Percentiles rank a stretch among this genome's conserved stretches.
These are phyloP conservation scores for Aspergillus costaricaensis DNA, from an alignment of 2,329 filamentous ascomycete species.

Conservation along the genomic window DNA sequence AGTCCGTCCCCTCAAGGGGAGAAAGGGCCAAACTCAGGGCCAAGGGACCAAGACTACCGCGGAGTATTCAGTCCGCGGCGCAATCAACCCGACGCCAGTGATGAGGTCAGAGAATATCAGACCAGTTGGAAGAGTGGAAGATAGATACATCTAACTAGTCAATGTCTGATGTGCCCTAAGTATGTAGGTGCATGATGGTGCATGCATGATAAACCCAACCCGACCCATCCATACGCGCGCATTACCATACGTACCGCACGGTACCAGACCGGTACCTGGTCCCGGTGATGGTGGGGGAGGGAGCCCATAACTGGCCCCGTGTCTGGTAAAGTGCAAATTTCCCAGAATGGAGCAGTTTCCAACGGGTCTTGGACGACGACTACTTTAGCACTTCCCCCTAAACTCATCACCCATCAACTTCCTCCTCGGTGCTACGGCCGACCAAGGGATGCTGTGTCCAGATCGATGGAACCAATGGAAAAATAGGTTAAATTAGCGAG, in stretches of 20 bases:
- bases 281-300: background rate
- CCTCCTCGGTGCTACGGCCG: conserved; percentile 7
- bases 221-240: background rate
- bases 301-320: background rate
- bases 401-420: background rate
- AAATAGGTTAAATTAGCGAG: conserved; percentile 1
- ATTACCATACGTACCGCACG: background rate
- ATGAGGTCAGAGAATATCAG: conserved; percentile 5
- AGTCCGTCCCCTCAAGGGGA: too few relatives aligned
- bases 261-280: background rate
- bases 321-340: conserved; percentile 2
- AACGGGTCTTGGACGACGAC: background rate
- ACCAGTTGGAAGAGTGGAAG: background rate
- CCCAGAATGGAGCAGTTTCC: conserved; percentile 7
- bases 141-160: background rate
- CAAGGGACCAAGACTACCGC: conserved; percentile 1
- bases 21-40: background rate
- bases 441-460: conserved; percentile 4
- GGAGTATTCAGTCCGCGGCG: background rate
- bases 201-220: background rate
- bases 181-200: background rate
- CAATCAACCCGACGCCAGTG: background rate
- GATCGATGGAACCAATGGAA: conserved; percentile 15
- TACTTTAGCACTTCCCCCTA: background rate
- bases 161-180: conserved; percentile 1